Conservation (phyloP, 805 yeast genomes). For the Wickerhamiella musiphila region DNA sequence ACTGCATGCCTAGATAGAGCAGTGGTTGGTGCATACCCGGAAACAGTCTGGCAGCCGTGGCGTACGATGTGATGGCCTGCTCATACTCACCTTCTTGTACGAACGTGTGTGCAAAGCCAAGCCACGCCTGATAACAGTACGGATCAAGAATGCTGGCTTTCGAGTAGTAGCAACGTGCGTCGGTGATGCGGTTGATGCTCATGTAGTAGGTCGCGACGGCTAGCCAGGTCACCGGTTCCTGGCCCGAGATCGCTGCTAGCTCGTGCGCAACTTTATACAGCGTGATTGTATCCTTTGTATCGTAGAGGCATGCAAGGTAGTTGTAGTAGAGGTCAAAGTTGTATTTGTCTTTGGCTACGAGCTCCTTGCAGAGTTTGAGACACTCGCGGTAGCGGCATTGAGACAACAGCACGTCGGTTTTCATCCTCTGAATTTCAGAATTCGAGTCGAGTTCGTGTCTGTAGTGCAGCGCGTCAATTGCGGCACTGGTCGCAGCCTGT, state of each 20-base stretch:
- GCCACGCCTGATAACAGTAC: conserved; percentile 89
- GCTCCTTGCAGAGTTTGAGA: conserved; percentile 48
- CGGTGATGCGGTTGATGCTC: conserved; percentile 50
- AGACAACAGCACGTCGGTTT: conserved; percentile 52
- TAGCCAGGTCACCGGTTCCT: conserved; percentile 71
- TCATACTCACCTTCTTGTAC: conserved; percentile 98
- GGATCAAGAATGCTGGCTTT: conserved; percentile 81
- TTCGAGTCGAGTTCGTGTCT: conserved; percentile 58
- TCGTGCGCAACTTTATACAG: conserved; percentile 68
- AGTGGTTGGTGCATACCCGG: conserved; percentile 66
- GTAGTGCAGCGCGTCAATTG: conserved; percentile 46
- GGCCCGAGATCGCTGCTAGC: conserved; percentile 70
- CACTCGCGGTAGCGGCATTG: conserved; percentile 72
- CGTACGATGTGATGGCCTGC: conserved; percentile 92
- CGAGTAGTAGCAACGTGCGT: conserved; percentile 75
- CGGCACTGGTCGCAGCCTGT: conserved; percentile 39
- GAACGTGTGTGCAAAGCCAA: conserved; percentile 95
- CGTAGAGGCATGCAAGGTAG: conserved; percentile 71
- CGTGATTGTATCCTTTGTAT: conserved; percentile 65
- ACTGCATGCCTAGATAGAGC: conserved; percentile 89
- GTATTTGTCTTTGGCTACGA: conserved; percentile 36
- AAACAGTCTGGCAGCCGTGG: conserved; percentile 83
- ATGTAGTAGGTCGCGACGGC: conserved; percentile 85
- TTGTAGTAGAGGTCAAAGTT: conserved; percentile 58
- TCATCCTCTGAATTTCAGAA: conserved; percentile 47